These are phyloP conservation scores for Hebeloma cylindrosporum DNA, from an alignment of 768 basidiomycete species.

Conservation along the genomic window DNA sequence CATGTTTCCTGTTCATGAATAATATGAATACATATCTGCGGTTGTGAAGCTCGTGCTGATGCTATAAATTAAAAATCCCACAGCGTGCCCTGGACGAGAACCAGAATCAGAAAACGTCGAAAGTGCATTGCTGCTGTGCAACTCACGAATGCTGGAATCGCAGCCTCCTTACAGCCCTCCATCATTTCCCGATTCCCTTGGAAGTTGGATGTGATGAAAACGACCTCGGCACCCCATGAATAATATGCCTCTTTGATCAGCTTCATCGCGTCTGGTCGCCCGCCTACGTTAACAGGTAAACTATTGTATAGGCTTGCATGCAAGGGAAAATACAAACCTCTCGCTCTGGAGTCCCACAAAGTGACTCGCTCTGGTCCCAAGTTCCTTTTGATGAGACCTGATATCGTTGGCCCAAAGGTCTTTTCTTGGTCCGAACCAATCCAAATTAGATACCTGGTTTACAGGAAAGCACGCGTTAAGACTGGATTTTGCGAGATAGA, in stretches of 20 bases:
- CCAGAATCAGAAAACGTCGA: neutral
- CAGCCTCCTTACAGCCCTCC: slow-evolving; percentile 72
- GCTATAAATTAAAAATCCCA: slow-evolving; percentile 60
- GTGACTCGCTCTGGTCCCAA: slow-evolving; percentile 68
- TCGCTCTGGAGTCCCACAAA: slow-evolving; percentile 77
- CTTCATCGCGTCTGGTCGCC: slow-evolving; percentile 79
- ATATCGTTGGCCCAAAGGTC: slow-evolving; percentile 81
- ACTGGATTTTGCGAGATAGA: neutral
- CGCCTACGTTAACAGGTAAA: slow-evolving; percentile 34
- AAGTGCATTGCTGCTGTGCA: neutral
- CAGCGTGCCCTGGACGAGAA: slow-evolving; percentile 49
- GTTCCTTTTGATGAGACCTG: slow-evolving; percentile 65
- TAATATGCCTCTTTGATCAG: slow-evolving; percentile 69
- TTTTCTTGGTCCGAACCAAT: slow-evolving; percentile 84
- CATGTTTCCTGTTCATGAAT: slow-evolving; percentile 5
- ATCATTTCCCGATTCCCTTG: slow-evolving; percentile 81
- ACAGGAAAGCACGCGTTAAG: neutral
- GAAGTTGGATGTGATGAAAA: slow-evolving; percentile 82
- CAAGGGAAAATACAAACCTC: no score
- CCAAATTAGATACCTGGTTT: slow-evolving; percentile 74
- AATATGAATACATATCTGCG: slow-evolving; percentile 4
- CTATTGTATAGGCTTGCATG: neutral
- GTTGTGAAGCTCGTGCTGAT: slow-evolving; percentile 2
- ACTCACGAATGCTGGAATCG: slow-evolving; percentile 66
- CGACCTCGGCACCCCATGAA: slow-evolving; percentile 81